A percentile compares a stretch with the other conserved stretches of the same genome.
Conservation (phyloP, 352 stramenopile species). For the Saprolegnia diclina region DNA sequence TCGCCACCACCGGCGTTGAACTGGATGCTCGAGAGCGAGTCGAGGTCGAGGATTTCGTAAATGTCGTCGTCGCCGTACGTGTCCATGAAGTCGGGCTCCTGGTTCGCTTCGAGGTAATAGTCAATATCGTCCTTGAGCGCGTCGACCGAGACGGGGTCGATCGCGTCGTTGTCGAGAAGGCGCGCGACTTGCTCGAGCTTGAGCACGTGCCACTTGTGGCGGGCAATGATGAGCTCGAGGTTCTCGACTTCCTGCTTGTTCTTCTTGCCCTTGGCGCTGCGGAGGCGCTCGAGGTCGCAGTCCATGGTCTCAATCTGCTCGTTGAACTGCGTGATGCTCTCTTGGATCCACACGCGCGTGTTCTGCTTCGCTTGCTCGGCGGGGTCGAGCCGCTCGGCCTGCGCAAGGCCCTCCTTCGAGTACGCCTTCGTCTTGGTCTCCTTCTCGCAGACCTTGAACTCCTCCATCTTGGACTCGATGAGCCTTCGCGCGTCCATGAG, state of each 20-base stretch:
- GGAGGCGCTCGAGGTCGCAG: conserved; percentile 71
- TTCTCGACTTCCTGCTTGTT: conserved; percentile 92
- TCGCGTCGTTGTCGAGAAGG: conserved; percentile 94
- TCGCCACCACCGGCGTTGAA: conserved; percentile 16
- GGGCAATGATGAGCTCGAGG: conserved; percentile 83
- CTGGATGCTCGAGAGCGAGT: conserved; percentile 73
- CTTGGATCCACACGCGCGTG: conserved; percentile 78
- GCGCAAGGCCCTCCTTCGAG: conserved; percentile 95
- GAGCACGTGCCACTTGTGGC: conserved; percentile 96
- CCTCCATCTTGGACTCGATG: conserved; percentile 99
- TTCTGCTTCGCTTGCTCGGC: conserved; percentile 77
- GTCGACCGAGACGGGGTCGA: conserved; percentile 91
- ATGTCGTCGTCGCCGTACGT: conserved; percentile 88
- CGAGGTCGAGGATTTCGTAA: conserved; percentile 95
- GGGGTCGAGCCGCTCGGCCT: conserved; percentile 90
- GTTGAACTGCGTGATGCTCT: conserved; percentile 72
- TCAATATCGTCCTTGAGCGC: conserved; percentile 97
- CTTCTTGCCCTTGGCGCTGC: conserved; percentile 88
- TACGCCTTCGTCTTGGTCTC: conserved; percentile 99
- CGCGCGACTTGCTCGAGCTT: conserved; percentile 98
- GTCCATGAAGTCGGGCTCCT: conserved; percentile 91
- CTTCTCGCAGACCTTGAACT: conserved; percentile 99
- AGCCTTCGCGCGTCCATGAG: conserved; percentile 83
- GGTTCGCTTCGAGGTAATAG: conserved; percentile 96
- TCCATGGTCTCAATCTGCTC: conserved; percentile 87